Base-by-base conservation (phyloP, 129 eudicot species). In the Saussurea involucrata region DNA sequence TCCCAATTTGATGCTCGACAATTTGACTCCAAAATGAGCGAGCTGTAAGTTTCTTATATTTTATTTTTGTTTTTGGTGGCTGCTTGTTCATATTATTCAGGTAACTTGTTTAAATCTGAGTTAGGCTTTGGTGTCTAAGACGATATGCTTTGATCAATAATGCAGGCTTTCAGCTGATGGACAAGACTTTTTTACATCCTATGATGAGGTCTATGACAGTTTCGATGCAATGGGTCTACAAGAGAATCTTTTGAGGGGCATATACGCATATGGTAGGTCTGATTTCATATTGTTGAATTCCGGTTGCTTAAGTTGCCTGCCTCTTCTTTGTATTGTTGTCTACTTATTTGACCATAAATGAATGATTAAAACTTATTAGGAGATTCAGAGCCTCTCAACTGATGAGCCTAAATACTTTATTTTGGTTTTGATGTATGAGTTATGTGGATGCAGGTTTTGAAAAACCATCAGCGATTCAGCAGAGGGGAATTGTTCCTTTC, bases 391-490 rank as follows among this genome's bases (percentile, higher is more conserved):
- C 11, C 21, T 24, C 6, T 24, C 10, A 18, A 72, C 20, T 53
- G 61, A 53, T 53, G 22, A 17, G 61, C 7, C 1, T 53, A 53
- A 53, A 8, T 53, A 4, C 22, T 57, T 9, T 22, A 11, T 4
- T 68, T 15, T 55, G 31, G 49, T 40, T 10, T 34, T 46, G 18
- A 63, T n/a, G 53, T 18, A 42, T 75, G 20, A 33, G 8, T 37
- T 7, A 2, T 31, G 49, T 75, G 0, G 0, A 28, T 75, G 55
- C 67, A 90, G 97, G 97, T 88, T 92, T 87, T 81, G 96, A 92
- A 74, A 92, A 92, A 83, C 97, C 97, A 37, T 90, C 91, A 11
- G 93, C 97, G 13, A 90, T 92, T 80, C 96, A 89, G 74, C 96
- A 92, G 76, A 85, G 95, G 81, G 97, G 97, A 55, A 89, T 92